Conservation (phyloP, 2,329 filamentous ascomycete genomes). For the Phyllosticta capitalensis region DNA sequence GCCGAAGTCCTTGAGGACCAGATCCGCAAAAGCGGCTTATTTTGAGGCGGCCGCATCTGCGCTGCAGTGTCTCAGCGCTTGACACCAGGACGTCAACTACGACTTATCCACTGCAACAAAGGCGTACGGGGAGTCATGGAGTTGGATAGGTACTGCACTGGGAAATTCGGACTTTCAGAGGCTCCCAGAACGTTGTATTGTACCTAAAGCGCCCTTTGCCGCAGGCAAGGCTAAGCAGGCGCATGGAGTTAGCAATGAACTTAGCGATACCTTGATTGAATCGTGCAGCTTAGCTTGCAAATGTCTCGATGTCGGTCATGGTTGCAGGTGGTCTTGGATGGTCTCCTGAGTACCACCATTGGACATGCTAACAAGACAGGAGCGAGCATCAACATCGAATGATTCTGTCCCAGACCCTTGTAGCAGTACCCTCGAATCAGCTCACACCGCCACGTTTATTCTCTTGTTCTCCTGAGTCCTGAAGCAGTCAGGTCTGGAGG, state of each 20-base stretch:
- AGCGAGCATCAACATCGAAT: background rate
- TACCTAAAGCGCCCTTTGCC: conserved; percentile 12
- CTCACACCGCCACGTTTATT: background rate
- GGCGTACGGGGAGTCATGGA: conserved; percentile 5
- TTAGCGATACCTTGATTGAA: conserved; percentile 5
- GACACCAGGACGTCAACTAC: background rate
- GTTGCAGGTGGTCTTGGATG: background rate
- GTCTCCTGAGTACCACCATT: background rate
- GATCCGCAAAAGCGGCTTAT: background rate
- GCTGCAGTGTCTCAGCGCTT: background rate
- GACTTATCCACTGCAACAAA: background rate
- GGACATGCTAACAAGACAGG: background rate
- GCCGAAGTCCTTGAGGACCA: conserved; percentile 1
- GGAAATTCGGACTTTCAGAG: background rate
- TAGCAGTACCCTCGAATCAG: background rate
- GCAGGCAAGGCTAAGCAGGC: conserved; percentile 11
- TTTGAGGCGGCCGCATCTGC: background rate
- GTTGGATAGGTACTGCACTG: background rate
- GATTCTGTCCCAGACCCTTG: background rate
- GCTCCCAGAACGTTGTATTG: conserved; percentile 4
- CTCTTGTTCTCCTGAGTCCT: background rate
- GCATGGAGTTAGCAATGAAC: conserved; percentile 10
- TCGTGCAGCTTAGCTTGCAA: conserved; percentile 4
- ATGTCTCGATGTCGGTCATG: background rate
- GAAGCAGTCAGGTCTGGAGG: background rate